Base-by-base conservation (phyloP, 208 protist genomes). In the Crithidia sp. region DNA sequence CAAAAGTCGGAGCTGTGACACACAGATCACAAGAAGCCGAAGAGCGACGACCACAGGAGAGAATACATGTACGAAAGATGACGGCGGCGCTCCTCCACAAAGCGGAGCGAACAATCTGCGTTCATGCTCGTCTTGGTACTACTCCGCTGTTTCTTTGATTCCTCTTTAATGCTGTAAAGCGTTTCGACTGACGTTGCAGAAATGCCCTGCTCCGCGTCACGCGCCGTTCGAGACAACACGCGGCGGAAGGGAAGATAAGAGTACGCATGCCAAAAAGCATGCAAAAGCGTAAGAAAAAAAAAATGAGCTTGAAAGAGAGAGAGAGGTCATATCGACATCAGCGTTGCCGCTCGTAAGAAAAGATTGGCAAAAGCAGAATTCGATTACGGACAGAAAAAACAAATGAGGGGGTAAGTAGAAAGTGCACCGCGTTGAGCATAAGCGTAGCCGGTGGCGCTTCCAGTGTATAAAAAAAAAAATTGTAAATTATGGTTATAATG, bases 331-430 rank as follows among this genome's bases (percentile, higher is more conserved):
- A 2, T 49, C 12, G 7, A 14, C 7, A 49, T 49, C 7, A 49
- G 45, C 7, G 28, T 7, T 49, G 45, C 7, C 12, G 45, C 45
- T 49, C 9, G 7, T 54, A 4, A 39, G 13, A 62, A 59, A 37
- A 8, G 14, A 76, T n/a, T 19, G 52, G 17, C 43, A 76, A 50
- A 14, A 57, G 39, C 39, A 59, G 12, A 49, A 49, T 0, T 7
- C 45, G 45, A 49, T 13, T 13, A 49, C 9, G 12, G 52, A 71
- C 2, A 47, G 40, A 39, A 50, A 74, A 75, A 66, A 67, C 0
- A 59, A 40, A 59, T 66, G 61, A 28, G 28, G 28, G 28, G 28
- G 28, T 28, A 28, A 28, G 28, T 28, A 28, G 28, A 28, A 28
- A 28, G 28, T 28, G 28, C 28, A 28, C 28, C 28, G 28, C 28